Base-by-base conservation (phyloP, 352 stramenopile genomes). In the Achlya hypogyna region DNA sequence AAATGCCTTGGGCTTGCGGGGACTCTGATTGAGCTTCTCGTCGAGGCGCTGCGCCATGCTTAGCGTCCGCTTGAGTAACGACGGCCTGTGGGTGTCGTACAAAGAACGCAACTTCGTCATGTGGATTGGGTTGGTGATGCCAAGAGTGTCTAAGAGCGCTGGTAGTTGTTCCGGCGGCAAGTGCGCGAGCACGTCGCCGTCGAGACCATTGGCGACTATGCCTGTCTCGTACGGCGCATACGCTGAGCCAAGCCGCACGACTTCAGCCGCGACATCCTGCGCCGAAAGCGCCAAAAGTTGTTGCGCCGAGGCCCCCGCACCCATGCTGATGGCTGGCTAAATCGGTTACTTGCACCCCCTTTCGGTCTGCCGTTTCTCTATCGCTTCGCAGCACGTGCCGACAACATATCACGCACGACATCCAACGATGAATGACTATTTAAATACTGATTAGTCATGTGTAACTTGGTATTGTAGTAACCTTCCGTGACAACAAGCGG, bases 111-210 rank as follows among this genome's bases (percentile, higher is more conserved):
- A 22, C 29, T 65, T 65, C 0, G 59, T 25, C 20, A 56, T 35
- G 59, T 65, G 59, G 32, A 65, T 65, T 1, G 59, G 34, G 28
- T 65, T 65, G 42, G 42, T 65, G 14, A 65, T 40, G 22, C 59
- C 59, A 31, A 65, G 18, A 6, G 59, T 65, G 3, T 12, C 18
- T 38, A 54, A 65, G 27, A 65, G 47, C 42, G 38, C 32, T 4
- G 35, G 38, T 0, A 65, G 59, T 22, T 65, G 59, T 20, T 65
- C 59, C 20, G 43, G 23, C 16, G 53, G 29, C 20, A 65, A 47
- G 29, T 28, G 16, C 16, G 34, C 32, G 9, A 65, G 34, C 6
- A 65, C 59, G 28, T 65, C 59, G 12, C 59, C 59, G 32, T 43
- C 59, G 29, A 65, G 16, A 10, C 29, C 59, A 22, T 65, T 65